Evolutionary conservation across 164 flowering plant species (phyloP), one percentile per base, ranked within the genome.

Genomic region (Buxus sempervirens): DNA sequence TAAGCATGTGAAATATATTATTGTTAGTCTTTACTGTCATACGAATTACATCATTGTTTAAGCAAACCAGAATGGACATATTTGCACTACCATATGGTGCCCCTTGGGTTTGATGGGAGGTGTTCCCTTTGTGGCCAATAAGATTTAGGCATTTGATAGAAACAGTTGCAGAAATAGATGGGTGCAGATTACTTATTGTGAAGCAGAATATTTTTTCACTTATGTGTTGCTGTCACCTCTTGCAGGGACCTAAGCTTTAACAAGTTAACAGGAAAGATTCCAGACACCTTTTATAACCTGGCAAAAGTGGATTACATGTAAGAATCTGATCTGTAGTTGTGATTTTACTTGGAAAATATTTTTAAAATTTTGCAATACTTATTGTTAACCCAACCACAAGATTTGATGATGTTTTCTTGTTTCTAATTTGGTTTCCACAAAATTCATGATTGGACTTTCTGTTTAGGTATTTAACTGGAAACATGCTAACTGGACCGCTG

Each of bases 231-330:
- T 64, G n/a, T 23, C 0, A 38, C 36, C 23, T 63, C 48, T 49
- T 51, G 64, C 77, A 90, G 96, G 77, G 96, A 90, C 78, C 77
- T 84, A 69, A 90, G 89, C 78, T 90, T 86, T 66, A 88, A 90
- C 76, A 80, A 76, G 70, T 72, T 90, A 60, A 72, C 49, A 26
- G 96, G 96, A 62, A 62, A 73, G 56, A 75, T 90, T 73, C 89
- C 91, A 24, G 25, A 45, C 60, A 55, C 28, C 62, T 72, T 77
- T 48, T 71, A 38, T 6, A 70, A 63, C 19, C 49, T 83, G 20
- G 0, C 23, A 53, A 51, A 57, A 21, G 20, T 55, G 63, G 71
- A 73, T 56, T 78, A 77, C 54, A 69, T 86, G 93, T 86, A 77
- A 81, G 91, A 26, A 27, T 10, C 20, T 20, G 13, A 42, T 53